Base-by-base conservation (phyloP, 1,284 basidiomycete genomes). In the Heterobasidion occidentale region DNA sequence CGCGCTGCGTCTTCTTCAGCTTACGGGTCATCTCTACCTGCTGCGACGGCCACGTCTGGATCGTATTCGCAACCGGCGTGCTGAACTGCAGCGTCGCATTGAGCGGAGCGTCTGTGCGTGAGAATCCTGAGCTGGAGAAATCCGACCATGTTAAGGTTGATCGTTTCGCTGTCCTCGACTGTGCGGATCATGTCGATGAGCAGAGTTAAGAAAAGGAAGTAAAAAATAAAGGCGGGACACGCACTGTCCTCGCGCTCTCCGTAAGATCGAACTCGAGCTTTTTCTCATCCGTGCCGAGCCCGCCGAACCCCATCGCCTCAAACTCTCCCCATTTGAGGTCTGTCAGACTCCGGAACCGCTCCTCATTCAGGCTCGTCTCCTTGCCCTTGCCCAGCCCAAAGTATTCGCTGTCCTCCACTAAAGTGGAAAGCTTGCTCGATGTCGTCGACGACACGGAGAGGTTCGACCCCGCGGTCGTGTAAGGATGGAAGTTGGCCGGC, bases 271-370 rank as follows among this genome's bases (percentile, higher is more conserved):
- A 95, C 67, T 92, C 82, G 35, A 95, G 73, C 65, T 87, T 86
- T 68, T 84, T 84, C 55, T 84, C 78, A 53, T 81, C 75, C 1
- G 70, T 64, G 9, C 68, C 76, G 35, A 77, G 66, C 14, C 74
- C 74, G 45, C 83, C 82, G 61, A 95, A 94, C 0, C 92, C 92
- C 67, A 82, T 76, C 45, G 79, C 74, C 74, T 93, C 90, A 64
- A 95, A 95, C 67, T 89, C 84, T 11, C 90, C 90, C 92, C 92
- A 95, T 66, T 86, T 89, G 61, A 92, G 74, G 60, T 94, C 90
- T 0, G 90, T 89, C 62, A 94, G 66, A 58, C 81, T 90, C 56
- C 83, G 77, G 70, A 88, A 94, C n/a, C 83, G 74, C 58, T 86
- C 86, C 56, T 85, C 84, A 8, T 77, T 77, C 33, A 69, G 64